Base-by-base conservation (phyloP, 2,329 filamentous ascomycete genomes). In the Hymenoscyphus repandus region DNA sequence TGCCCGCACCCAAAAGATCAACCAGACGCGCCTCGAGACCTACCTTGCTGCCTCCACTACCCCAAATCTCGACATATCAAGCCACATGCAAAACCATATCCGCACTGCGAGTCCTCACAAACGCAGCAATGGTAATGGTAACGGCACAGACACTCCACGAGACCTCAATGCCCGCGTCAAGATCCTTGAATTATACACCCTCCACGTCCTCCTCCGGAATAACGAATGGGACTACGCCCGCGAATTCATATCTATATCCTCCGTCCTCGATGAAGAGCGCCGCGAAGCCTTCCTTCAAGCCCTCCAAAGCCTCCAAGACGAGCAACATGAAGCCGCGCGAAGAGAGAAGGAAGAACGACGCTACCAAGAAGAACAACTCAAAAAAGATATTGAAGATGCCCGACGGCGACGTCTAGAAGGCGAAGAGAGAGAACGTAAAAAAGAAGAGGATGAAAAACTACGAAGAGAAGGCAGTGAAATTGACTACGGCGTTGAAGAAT, bases 141-240 rank as follows among this genome's bases (percentile, higher is more conserved):
- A 81, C 53, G 89, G 88, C 52, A 84, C 90, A 37, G 84, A 90
- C 64, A 95, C 90, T 0, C 90, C 90, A 0, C 83, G 88, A 55
- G 90, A 95, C 65, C 79, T 96, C 33, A 85, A 88, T 59, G 84
- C 89, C 4, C 80, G 90, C 41, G 84, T 96, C 57, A 95, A 95
- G 72, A 88, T 99, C 38, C 80, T 99, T 45, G 93, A 99, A 70
- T 77, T 99, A 7, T 99, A 96, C 68, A 95, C 90, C 1, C 78
- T 99, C 4, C 93, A 99, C 65, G 89, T 97, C 6, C 80, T 99
- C n/a, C 83, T 92, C 5, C 80, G 90, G 47, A 97, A 96, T 61
- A 84, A 89, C 50, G 90, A 97, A 70, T 99, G 93, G 93, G 89
- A 96, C 52, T 96, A 96, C 62, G 90, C 93, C 3, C 81, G 83